Base-by-base conservation (phyloP, 2,329 filamentous ascomycete genomes). In the Tolypocladium amazonense region DNA sequence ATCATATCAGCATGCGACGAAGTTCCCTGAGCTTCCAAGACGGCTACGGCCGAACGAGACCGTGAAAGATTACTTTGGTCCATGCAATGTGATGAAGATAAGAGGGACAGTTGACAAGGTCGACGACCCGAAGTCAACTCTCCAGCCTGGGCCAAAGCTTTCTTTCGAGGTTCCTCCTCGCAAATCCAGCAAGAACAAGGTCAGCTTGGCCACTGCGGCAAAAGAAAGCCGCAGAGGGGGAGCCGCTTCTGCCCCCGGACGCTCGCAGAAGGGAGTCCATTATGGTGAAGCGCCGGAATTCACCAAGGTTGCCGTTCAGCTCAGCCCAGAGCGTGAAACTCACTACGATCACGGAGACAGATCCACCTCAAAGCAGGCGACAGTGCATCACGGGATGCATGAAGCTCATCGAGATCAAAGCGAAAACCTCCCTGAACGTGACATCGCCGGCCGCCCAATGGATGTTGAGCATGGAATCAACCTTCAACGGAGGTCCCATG, bases 401-500 rank as follows among this genome's bases (percentile, higher is more conserved):
- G 45, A 45, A 33, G 53, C 50, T 45, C 64, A 35, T 20, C 52
- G 41, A 27, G 54, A 56, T 45, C 64, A 65, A 59, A 60, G 61
- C 27, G 60, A 50, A 11, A 67, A 65, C 18, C 62, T 69, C 20
- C 67, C 69, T 5, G 64, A 70, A 5, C 64, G 63, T 30, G 65
- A 70, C 27, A 52, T 63, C 54, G 61, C 66, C 35, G 62, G 67
- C 30, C 67, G 67, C 45, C 66, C 62, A 33, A 61, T 69, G 53
- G 65, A 69, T 37, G 57, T 63, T 6, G 65, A 70, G 12, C 73
- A 72, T 59, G 70, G 69, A 6, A 73, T 80, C 61, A 80, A 72
- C 65, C 75, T 85, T 37, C 75, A 75, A 59, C 76, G 77, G 38
- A 77, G 75, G 62, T 81, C 80, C 1, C 81, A 85, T 67, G 75